These are phyloP conservation scores for Mycena vulgaris DNA, from an alignment of 768 basidiomycete genomes.

Conservation along the genomic window DNA sequence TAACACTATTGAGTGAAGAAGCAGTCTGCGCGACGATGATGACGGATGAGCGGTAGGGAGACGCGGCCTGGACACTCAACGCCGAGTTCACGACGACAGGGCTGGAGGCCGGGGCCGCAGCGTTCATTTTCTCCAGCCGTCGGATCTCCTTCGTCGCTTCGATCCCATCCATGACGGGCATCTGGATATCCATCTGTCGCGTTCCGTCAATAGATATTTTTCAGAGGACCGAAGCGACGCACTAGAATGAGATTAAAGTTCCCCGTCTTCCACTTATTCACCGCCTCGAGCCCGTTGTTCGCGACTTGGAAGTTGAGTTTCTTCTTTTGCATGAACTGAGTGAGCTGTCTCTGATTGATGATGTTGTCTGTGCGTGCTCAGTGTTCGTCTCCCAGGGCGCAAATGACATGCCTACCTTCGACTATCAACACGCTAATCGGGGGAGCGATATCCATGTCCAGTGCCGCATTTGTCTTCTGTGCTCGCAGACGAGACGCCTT, in stretches of 20 bases:
- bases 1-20: slow-evolving; percentile 92
- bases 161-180: slow-evolving; percentile 99
- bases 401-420: slow-evolving; percentile 79
- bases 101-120: slow-evolving; percentile 71
- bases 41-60: slow-evolving; percentile 91
- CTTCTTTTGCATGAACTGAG: slow-evolving; percentile 97
- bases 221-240: too few species aligned
- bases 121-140: slow-evolving; percentile 80
- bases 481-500: too few species aligned
- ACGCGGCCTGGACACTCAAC: slow-evolving; percentile 57
- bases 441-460: slow-evolving; percentile 86
- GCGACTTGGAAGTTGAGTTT: slow-evolving; percentile 96
- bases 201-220: slow-evolving; percentile 34
- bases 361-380: slow-evolving; percentile 84
- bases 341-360: slow-evolving; percentile 97
- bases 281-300: slow-evolving; percentile 95
- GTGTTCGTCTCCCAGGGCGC: too few species aligned
- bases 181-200: slow-evolving; percentile 98
- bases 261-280: slow-evolving; percentile 94
- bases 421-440: slow-evolving; percentile 99
- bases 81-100: slow-evolving; percentile 41
- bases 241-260: slow-evolving; percentile 97
- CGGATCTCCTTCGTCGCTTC: slow-evolving; percentile 97
- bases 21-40: slow-evolving; percentile 99
- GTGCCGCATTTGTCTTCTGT: slow-evolving; percentile 62